These are phyloP conservation scores for Hericium rajendrae DNA, from an alignment of 768 basidiomycete genomes.

Conservation along the genomic window DNA sequence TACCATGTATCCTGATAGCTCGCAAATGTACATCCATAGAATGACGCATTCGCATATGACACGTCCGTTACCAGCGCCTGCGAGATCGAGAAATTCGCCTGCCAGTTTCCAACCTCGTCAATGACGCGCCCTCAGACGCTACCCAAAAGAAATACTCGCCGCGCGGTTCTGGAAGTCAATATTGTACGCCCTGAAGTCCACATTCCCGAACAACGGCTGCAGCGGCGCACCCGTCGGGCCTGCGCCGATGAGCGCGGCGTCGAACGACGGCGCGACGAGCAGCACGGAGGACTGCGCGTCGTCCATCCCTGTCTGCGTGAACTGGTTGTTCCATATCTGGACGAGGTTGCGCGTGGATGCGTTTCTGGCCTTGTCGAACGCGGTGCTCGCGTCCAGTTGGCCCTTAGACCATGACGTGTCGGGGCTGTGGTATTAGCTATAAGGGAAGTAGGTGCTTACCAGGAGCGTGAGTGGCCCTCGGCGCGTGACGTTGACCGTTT, in stretches of 20 bases:
- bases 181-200: conserved; percentile 56
- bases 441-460: conserved; percentile 22
- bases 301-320: conserved; percentile 33
- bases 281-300: conserved; percentile 54
- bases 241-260: conserved; percentile 49
- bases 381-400: conserved; percentile 31
- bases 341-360: conserved; percentile 40
- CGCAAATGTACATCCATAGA: conserved; percentile 52
- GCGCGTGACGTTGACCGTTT: conserved; percentile 48
- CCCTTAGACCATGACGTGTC: conserved; percentile 26
- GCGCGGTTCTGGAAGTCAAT: conserved; percentile 60
- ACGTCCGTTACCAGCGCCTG: conserved; percentile 56
- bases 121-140: not conserved
- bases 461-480: conserved; percentile 45
- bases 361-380: conserved; percentile 31
- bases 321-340: conserved; percentile 40
- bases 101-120: conserved; percentile 5
- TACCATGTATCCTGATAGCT: conserved; percentile 64
- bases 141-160: conserved; percentile 21
- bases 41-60: conserved; percentile 57
- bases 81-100: conserved; percentile 49
- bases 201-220: conserved; percentile 41
- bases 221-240: conserved; percentile 49
- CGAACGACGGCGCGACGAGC: conserved; percentile 45
- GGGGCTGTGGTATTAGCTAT: not conserved